Evolutionary conservation across 129 eudicot genomes (phyloP), one percentile per base, ranked within the genome.

Genomic region (Escallonia herrerae): DNA sequence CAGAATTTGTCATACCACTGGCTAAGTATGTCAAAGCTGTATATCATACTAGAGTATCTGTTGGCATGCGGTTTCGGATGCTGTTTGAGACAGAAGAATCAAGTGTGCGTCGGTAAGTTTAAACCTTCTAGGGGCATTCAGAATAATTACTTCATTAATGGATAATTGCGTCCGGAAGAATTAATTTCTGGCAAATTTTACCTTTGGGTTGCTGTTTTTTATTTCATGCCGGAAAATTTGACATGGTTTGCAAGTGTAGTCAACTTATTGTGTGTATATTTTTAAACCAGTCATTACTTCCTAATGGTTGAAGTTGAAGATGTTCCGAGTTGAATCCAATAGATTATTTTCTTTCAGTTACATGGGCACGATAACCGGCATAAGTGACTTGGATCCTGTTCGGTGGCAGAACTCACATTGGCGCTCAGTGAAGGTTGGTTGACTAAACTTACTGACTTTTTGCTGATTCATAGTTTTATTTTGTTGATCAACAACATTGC

Each of bases 81-180:
- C 79, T 90, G 60, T 90, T 90, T 66, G 97, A 90, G 77, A 90
- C 97, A 33, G 97, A 90, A 71, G 97, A 90, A 80, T 90, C 97
- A 67, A 86, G 97, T 69, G 97, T 90, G 22, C 95, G 97, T 62
- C 84, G 97, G 97, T 90, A 90, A 42, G 83, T 66, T 49, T 5
- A 51, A 33, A 64, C 39, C 9, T 48, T 8, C 65, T 44, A 11
- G 40, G 33, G 43, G 43, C 39, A 60, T 43, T 22, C 15, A 60
- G 4, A 41, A 6, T 8, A 43, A 11, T 43, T 40, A 53, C 14
- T 11, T n/a, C 1, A 37, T 53, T 22, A 22, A 22, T 22, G 33
- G 33, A 22, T 22, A 22, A 22, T 22, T 22, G 33, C 33, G 33
- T 22, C 33, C 1, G 33, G 33, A 22, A 1, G 33, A 22, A 1